phyloP scores from a whole-genome alignment of 2,329 filamentous ascomycete species.

The Cercospora sojina region DNA sequence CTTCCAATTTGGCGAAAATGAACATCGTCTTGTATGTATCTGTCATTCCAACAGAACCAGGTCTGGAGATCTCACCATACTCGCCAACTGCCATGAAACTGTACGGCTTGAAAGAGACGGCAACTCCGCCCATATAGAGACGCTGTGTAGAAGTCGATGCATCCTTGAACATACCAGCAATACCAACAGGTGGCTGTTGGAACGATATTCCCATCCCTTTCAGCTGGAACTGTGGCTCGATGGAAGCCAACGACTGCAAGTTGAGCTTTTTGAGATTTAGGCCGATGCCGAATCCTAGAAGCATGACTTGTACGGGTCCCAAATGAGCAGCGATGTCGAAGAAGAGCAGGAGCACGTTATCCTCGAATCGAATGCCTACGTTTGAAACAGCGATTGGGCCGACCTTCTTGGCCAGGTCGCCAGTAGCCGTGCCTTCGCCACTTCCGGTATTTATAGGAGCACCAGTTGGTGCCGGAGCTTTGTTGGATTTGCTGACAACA shows the following conservation, averaged over 20 bases:
- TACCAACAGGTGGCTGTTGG: conserved; percentile 4
- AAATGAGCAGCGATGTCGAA: conserved; percentile 5
- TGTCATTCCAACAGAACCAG: background rate
- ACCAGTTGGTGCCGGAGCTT: background rate
- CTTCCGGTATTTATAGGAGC: background rate
- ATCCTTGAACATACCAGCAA: conserved; percentile 15
- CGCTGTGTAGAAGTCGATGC: background rate
- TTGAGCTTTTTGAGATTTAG: background rate
- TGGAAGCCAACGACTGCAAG: background rate
- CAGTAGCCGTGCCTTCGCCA: conserved; percentile 2
- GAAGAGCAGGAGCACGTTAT: background rate
- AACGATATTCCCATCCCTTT: conserved; percentile 12
- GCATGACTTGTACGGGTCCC: background rate
- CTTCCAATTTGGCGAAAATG: conserved; percentile 18
- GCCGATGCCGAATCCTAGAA: conserved; percentile 10
- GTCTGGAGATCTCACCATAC: conserved; percentile 10
- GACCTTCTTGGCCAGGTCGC: background rate
- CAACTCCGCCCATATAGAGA: conserved; percentile 13
- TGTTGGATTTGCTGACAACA: background rate
- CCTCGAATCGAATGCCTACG: conserved; percentile 8
- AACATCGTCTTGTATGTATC: conserved; percentile 15
- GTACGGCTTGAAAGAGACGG: conserved; percentile 10
- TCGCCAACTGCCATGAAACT: conserved; percentile 15
- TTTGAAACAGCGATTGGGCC: conserved; percentile 2
- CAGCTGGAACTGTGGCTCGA: background rate